phyloP scores from a whole-genome alignment of 768 basidiomycete genomes.

The Hypsizygus marmoreus region DNA sequence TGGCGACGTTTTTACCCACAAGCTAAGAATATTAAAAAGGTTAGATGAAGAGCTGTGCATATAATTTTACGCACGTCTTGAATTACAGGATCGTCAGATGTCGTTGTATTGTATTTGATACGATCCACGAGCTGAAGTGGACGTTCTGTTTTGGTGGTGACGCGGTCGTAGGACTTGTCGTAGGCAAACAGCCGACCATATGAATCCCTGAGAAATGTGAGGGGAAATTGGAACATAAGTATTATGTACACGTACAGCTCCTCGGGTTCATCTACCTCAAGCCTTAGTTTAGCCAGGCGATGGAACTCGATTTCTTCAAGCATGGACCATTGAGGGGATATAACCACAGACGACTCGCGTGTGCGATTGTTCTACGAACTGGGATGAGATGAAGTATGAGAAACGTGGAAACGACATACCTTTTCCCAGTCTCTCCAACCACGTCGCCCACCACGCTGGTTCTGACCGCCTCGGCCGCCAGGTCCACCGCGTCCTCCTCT shows the following conservation, averaged over 20 bases:
- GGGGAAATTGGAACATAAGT: neutral
- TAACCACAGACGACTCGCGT: conserved; percentile 91
- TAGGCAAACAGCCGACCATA: conserved; percentile 92
- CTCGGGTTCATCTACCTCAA: conserved; percentile 93
- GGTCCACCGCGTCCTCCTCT: conserved; percentile 51
- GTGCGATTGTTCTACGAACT: conserved; percentile 67
- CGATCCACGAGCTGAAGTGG: conserved; percentile 92
- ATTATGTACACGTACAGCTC: conserved; percentile 63
- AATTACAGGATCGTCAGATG: conserved; percentile 97
- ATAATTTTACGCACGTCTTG: conserved; percentile 66
- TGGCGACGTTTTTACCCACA: conserved; percentile 77
- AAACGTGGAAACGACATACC: conserved; percentile 44
- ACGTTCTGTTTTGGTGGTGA: conserved; percentile 90
- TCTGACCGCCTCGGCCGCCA: conserved; percentile 39
- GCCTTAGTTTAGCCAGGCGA: conserved; percentile 84
- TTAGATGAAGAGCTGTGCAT: conserved; percentile 3
- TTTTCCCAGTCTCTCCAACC: conserved; percentile 97
- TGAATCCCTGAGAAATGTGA: conserved; percentile 55
- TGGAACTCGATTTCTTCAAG: conserved; percentile 97
- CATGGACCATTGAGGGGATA: conserved; percentile 91
- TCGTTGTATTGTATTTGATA: conserved; percentile 96
- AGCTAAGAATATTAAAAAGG: conserved; percentile 49
- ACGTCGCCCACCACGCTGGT: conserved; percentile 60
- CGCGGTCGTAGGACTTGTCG: conserved; percentile 92
- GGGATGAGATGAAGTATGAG: conserved; percentile 3